phyloP scores from a whole-genome alignment of 371 early-diverging fungal species.

The Blakeslea trispora region DNA sequence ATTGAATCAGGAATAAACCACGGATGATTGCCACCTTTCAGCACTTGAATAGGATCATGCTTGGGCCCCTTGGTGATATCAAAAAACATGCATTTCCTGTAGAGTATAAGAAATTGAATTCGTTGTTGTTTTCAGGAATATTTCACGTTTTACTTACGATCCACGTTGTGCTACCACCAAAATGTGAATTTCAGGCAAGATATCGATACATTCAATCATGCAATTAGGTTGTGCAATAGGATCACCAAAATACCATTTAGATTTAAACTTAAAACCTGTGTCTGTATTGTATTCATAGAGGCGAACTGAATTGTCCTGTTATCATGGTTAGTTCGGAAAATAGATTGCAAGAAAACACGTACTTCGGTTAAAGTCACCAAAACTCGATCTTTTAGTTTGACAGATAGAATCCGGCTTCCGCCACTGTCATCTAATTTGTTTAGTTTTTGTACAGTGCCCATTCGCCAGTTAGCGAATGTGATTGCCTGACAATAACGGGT shows the following conservation, averaged over 20 bases:
- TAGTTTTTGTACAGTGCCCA: slow-evolving; percentile 42
- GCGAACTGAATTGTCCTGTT: slow-evolving; percentile 39
- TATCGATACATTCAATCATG: slow-evolving; percentile 46
- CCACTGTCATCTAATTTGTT: slow-evolving; percentile 26
- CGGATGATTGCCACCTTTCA: slow-evolving; percentile 47
- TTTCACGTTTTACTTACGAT: slow-evolving; percentile 35
- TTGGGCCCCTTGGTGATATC: slow-evolving; percentile 37
- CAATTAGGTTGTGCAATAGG: slow-evolving; percentile 15
- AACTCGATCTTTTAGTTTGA: slow-evolving; percentile 33
- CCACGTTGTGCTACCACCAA: slow-evolving; percentile 49
- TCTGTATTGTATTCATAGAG: slow-evolving; percentile 35
- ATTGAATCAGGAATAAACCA: slow-evolving; percentile 50
- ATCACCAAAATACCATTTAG: slow-evolving; percentile 43
- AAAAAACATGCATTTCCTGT: slow-evolving; percentile 49
- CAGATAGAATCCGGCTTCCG: slow-evolving; percentile 34
- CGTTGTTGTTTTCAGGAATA: neutral
- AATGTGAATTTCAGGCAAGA: slow-evolving; percentile 47
- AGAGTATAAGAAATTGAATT: neutral
- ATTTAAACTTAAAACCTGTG: slow-evolving; percentile 26
- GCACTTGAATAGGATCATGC: slow-evolving; percentile 47
- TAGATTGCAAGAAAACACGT: slow-evolving; percentile 6
- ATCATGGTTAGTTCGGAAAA: neutral
- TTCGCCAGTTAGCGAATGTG: slow-evolving; percentile 44
- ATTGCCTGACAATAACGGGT: slow-evolving; percentile 43
- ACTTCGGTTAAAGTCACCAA: slow-evolving; percentile 47